These are phyloP conservation scores for Anisodus tanguticus DNA, from an alignment of 257 asterid species.

Conservation along the genomic window DNA sequence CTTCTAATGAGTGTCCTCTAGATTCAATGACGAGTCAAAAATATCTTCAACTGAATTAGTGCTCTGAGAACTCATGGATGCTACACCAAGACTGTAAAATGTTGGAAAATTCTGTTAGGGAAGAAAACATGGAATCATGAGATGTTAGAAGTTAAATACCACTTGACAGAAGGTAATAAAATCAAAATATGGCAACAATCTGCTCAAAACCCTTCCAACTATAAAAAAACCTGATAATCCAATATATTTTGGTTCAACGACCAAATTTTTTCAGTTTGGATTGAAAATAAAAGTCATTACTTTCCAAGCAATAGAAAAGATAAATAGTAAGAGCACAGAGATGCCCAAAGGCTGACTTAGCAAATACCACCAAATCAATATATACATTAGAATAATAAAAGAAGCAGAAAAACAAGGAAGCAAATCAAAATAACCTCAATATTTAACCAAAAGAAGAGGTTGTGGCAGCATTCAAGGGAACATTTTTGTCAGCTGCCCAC, in stretches of 20 bases:
- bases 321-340: background rate
- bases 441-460: background rate
- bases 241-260: background rate
- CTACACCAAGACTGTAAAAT: background rate
- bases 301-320: background rate
- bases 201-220: background rate
- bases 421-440: background rate
- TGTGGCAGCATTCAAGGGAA: background rate
- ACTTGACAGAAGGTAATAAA: background rate
- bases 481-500: background rate
- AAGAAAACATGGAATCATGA: conserved; percentile 8
- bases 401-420: background rate
- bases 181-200: conserved; percentile 5
- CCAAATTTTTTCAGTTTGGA: background rate
- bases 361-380: background rate
- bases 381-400: background rate
- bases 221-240: background rate
- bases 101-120: background rate
- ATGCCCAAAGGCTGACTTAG: background rate
- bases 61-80: background rate
- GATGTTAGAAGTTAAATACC: background rate
- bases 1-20: conserved; percentile 59
- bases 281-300: background rate
- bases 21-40: conserved; percentile 55
- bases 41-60: conserved; percentile 45